Conservation (phyloP, 2,329 filamentous ascomycete species). For the Zasmidium citrigriseum region DNA sequence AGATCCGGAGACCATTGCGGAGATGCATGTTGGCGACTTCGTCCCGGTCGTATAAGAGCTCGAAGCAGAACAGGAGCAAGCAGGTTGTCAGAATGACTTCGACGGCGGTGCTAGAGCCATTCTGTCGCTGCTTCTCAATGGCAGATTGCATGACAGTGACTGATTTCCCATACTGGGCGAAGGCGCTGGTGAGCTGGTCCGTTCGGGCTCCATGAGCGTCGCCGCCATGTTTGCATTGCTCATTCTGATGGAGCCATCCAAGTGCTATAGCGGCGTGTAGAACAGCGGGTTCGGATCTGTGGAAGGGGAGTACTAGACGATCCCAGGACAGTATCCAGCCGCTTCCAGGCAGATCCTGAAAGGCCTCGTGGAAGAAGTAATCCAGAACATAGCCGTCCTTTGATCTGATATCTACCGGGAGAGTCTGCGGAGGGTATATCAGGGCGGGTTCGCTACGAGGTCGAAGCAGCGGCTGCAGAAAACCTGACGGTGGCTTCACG, state of each 20-base stretch:
- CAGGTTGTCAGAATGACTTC: slow-evolving; percentile 7
- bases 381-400: not conserved
- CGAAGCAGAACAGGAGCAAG: slow-evolving; percentile 14
- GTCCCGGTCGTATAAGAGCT: slow-evolving; percentile 6
- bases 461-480: not conserved
- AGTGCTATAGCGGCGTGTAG: slow-evolving; percentile 1
- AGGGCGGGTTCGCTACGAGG: not conserved
- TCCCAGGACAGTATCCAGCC: slow-evolving; percentile 2
- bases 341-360: slow-evolving; percentile 1
- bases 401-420: not conserved
- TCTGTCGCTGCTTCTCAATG: not conserved
- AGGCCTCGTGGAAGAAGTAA: not conserved
- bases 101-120: not conserved
- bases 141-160: not conserved
- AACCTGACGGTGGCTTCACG: not conserved
- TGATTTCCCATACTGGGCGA: not conserved
- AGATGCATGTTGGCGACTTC: slow-evolving; percentile 9
- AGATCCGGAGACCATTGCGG: not conserved
- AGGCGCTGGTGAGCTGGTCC: too few relatives aligned
- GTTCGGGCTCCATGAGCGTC: too few relatives aligned
- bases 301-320: not conserved
- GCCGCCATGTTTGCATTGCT: too few relatives aligned
- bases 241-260: not conserved
- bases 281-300: not conserved
- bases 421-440: not conserved